Base-by-base conservation (phyloP, 2,329 filamentous ascomycete species). In the Dothidotthia symphoricarpi region DNA sequence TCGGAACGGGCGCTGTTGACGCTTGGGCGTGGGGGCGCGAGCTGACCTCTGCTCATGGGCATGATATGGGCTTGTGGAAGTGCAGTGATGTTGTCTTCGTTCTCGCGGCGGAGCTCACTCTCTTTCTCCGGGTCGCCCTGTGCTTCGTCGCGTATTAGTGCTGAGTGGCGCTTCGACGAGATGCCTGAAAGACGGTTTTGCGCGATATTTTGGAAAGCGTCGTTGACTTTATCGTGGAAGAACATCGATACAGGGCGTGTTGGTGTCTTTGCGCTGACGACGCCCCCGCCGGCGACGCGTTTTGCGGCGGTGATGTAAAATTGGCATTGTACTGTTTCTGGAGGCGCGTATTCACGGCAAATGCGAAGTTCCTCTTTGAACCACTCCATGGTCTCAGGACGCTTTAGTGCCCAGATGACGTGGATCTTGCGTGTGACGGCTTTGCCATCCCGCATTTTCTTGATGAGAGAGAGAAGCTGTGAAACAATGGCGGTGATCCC, bases 351-450 rank as follows among this genome's bases (percentile, higher is more conserved):
- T 66, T 96, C 88, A 55, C 88, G 81, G 69, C 91, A 95, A 56
- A 96, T 95, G 31, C 89, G 81, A 41, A 96, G 75, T 66, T 96
- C 91, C 68, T 96, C 90, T 50, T 88, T 86, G 75, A 96, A 97
- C 91, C 91, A 97, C 63, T 96, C 88, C 82, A 97, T 88, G 1
- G 88, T 88, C 66, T 96, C 91, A 11, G 93, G 82, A 39, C 86
- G 81, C 68, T 93, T 95, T 51, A 96, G 74, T 4, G 90, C 83
- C 91, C 91, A 97, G n/a, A 97, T 80, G 1, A 97, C 87, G 12
- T 93, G 85, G 4, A 97, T 85, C 49, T 85, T 87, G 63, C 86
- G 88, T 2, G 90, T 96, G 29, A 95, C 88, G 24, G 91, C 90
- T 67, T 95, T 95, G 33, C 88, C 87, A 60, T 95, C 90, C 42